phyloP scores from a whole-genome alignment of 2,329 filamentous ascomycete genomes.

The Phyllosticta citriasiana region DNA sequence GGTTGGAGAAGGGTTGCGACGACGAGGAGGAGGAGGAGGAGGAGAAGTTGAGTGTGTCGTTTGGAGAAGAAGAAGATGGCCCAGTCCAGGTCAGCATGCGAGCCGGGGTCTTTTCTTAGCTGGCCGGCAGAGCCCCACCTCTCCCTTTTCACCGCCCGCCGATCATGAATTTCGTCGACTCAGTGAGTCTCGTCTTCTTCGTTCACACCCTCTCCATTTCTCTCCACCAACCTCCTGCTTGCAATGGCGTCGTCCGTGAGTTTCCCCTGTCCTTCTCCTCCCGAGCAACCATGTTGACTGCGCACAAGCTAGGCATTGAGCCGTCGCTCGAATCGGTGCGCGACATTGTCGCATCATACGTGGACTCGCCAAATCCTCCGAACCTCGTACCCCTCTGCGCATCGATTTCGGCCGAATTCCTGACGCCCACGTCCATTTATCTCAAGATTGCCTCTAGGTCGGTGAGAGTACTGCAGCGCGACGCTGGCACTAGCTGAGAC shows the following conservation, averaged over 20 bases:
- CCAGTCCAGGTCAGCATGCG: neutral
- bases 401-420: slow-evolving; percentile 80
- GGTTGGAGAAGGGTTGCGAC: neutral
- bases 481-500: slow-evolving; percentile 8
- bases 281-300: neutral
- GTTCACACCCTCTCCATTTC: too few species aligned
- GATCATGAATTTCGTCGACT: neutral
- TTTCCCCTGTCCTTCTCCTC: neutral
- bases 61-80: too few species aligned
- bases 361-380: slow-evolving; percentile 46
- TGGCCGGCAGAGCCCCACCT: neutral
- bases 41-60: too few species aligned
- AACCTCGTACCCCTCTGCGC: slow-evolving; percentile 77
- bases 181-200: neutral
- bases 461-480: slow-evolving; percentile 22
- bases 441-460: slow-evolving; percentile 75
- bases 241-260: slow-evolving; percentile 7
- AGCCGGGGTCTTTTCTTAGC: neutral
- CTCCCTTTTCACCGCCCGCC: neutral
- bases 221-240: neutral
- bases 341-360: slow-evolving; percentile 44
- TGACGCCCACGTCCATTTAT: slow-evolving; percentile 92
- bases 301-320: slow-evolving; percentile 29
- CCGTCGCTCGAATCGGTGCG: slow-evolving; percentile 53
- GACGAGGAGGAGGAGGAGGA: neutral